Evolutionary conservation across 148 eudicot species (phyloP).

Genomic region (Rhododendron griersonianum): DNA sequence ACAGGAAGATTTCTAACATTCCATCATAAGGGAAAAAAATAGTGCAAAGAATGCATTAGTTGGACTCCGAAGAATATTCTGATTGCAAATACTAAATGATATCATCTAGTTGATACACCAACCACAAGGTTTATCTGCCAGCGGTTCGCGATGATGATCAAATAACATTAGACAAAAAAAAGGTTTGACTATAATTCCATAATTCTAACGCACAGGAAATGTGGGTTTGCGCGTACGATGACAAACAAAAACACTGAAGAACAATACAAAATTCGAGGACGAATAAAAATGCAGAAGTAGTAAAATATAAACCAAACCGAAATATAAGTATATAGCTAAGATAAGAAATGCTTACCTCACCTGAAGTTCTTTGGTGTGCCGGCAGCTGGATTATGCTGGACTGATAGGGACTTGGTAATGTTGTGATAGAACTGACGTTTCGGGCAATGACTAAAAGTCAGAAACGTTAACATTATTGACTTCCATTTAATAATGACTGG

Average conservation of each 20-base stretch:
- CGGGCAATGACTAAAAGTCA: not conserved
- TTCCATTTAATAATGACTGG: not conserved
- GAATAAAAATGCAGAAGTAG: no score
- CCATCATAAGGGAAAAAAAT: not conserved
- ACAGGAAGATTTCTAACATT: not conserved
- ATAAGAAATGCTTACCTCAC: not conserved
- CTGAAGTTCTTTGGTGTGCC: not conserved
- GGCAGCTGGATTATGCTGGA: slow-evolving; percentile 13
- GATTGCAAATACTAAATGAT: not conserved
- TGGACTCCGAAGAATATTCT: not conserved
- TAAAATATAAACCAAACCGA: no score
- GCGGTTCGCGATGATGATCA: not conserved
- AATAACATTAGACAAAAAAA: no score
- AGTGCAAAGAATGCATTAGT: not conserved
- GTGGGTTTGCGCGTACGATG: not conserved
- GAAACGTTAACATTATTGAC: not conserved
- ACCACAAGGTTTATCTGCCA: no score
- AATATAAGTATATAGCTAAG: no score
- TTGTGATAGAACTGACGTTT: slow-evolving; percentile 1
- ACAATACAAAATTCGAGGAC: not conserved
- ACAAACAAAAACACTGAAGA: not conserved
- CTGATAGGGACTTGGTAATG: not conserved
- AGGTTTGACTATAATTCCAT: not conserved
- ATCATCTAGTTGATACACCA: not conserved
- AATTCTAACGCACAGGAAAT: not conserved